phyloP scores from a whole-genome alignment of 2,329 filamentous ascomycete genomes.

The Sporothrix brunneoviolacea region DNA sequence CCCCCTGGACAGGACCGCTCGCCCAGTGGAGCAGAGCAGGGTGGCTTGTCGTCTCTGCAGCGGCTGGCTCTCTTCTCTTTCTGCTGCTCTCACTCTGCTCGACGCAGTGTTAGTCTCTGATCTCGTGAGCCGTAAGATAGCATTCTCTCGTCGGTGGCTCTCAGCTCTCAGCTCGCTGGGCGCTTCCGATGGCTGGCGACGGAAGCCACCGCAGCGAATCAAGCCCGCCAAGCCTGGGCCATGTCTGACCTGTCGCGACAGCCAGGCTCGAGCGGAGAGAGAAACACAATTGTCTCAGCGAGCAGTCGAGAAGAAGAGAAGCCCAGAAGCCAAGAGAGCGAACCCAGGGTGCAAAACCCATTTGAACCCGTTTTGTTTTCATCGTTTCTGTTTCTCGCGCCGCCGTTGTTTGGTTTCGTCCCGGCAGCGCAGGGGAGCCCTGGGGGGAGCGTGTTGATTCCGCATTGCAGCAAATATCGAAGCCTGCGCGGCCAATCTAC shows the following conservation, averaged over 20 bases:
- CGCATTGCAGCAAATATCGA: too few species aligned
- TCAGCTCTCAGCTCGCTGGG: neutral
- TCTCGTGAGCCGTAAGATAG: too few species aligned
- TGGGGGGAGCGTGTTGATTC: neutral
- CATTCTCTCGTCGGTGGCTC: neutral
- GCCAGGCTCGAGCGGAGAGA: neutral
- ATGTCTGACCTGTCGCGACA: neutral
- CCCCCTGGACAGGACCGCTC: constrained; percentile 7
- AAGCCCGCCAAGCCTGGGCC: neutral
- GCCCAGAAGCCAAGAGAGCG: neutral
- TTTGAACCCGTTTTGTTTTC: neutral
- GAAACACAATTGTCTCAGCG: neutral
- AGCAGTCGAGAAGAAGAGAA: too few species aligned
- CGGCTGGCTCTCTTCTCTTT: constrained; percentile 1
- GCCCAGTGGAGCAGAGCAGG: constrained; percentile 9
- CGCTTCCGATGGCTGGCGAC: neutral
- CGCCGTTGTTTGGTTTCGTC: constrained; percentile 7
- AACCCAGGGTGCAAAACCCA: neutral
- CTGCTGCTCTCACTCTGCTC: too few species aligned
- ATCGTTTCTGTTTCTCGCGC: neutral
- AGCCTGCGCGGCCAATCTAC: neutral
- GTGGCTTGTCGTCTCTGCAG: constrained; percentile 4
- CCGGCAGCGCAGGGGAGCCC: neutral
- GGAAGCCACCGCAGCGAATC: neutral
- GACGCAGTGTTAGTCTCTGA: too few species aligned